Base-by-base conservation (phyloP, 2,329 filamentous ascomycete genomes). In the Cladosporium cucumerinum region DNA sequence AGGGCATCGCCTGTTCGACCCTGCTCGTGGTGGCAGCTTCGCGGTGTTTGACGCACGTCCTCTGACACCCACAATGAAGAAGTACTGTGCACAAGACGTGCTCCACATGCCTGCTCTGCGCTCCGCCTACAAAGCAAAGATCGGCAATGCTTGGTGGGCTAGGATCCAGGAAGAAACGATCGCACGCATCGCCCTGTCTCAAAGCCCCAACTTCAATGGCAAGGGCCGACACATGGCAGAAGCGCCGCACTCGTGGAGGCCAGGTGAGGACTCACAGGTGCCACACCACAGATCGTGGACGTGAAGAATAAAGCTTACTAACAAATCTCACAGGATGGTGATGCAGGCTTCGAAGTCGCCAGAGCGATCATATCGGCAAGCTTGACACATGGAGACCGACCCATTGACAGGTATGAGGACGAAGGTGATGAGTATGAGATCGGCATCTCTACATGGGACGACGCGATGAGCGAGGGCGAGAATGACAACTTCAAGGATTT, bases 11-110 rank as follows among this genome's bases (percentile, higher is more conserved):
- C 72, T 84, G 3, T 84, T 83, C 67, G 70, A 69, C 3, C 79
- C 81, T 0, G 71, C 78, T 32, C 61, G 61, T 0, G 82, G 83
- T 1, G 83, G 82, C 0, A 72, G 66, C 14, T 82, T 81, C 67
- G 74, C 79, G 12, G 78, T 84, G 0, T 86, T 86, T 69, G 78
- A 81, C 65, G 58, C 73, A 51, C 76, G 83, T 0, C 84, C 84
- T 0, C 65, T 86, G 7, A 49, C 67, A 0, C 14, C 68, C 2
- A 77, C 77, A 0, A 76, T 85, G 2, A 61, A 72, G 25, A 18
- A 68, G 0, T 86, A 86, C 71, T 85, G 83, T 67, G 73, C 75
- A 3, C 75, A 80, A 30, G 82, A 85, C 67, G 79, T 86, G 1
- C 52, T 70, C 8, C 72, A 77, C 39, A 70, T 85, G 65, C 75